Evolutionary conservation across 352 stramenopile genomes (phyloP), one percentile per base, ranked within the genome.

Genomic region (Globisporangium yorkense): DNA sequence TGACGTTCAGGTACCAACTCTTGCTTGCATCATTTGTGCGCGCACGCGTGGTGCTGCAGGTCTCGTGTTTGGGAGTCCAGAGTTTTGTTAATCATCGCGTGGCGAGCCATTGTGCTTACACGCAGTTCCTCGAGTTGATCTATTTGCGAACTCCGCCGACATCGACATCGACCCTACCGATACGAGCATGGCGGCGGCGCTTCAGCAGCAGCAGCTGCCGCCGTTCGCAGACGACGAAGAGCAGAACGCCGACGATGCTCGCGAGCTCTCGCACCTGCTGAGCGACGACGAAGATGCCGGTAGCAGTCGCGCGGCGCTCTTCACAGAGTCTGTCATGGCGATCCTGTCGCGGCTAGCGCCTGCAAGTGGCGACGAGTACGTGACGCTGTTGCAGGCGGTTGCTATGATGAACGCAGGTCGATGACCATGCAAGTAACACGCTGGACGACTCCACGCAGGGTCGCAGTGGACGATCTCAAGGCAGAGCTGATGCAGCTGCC

Each of bases 301-400:
- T 6, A 37, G 58, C 40, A 58, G 35, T 45, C 56, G 20, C 44
- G 65, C 52, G 8, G 53, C 57, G 9, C 51, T 63, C 52, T 57
- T 66, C 1, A 45, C 60, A 37, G 51, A 72, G 31, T 68, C 72
- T 0, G 71, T 87, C 4, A 50, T 74, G 39, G 65, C 47, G 1
- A 66, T 84, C 15, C 61, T 87, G 5, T 65, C 75, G 51, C 60
- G 63, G 40, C 68, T 84, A 46, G 66, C 71, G 51, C 54, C 76
- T 13, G 62, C 65, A 20, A 52, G 57, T 1, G 68, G 65, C 2
- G 74, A 80, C 49, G 77, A 87, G 77, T 84, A 54, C 27, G 74
- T 73, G 18, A 1, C 9, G 2, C 1, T 6, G 18, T 46, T 24
- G 7, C 33, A 37, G 9, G 5, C 33, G 5, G 33, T 9, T 9